Base-by-base conservation (phyloP, 768 basidiomycete species). In the Paxillus involutus region DNA sequence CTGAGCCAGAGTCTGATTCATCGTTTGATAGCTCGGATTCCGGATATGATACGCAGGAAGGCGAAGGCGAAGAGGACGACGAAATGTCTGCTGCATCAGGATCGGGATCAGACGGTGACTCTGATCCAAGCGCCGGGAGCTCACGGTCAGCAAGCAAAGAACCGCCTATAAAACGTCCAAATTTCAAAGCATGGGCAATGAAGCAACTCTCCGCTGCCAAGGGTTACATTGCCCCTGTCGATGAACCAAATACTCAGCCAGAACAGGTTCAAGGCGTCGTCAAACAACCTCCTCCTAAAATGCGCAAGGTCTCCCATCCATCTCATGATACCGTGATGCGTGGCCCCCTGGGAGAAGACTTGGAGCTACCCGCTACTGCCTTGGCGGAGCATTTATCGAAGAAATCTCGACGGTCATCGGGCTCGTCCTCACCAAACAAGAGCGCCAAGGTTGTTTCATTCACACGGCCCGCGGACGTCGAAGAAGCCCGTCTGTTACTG, bases 181-280 rank as follows among this genome's bases (percentile, higher is more conserved):
- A 82, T 7, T 98, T 97, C 80, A 97, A 97, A 67, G 78, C 85
- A 39, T 97, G 95, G 95, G 95, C 94, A 0, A 65, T 85, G 56
- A 81, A 87, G 51, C 94, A 97, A 65, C 77, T 91, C 48, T 84
- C 76, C 47, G 64, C 60, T 4, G 79, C 71, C 17, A 82, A 82
- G 59, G 69, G 67, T 39, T 75, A 80, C 44, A 46, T 61, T 9
- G 45, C 47, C 3, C 53, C 59, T 3, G n/a, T 56, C 26, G 47
- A 58, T 44, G 50, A 59, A 26, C 49, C 53, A 54, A 50, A 57
- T 17, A 26, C 64, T 13, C 53, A 61, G 32, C 40, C 59, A 10
- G 63, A 64, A 47, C 45, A 29, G 8, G 43, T 30, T 14, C 37
- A 42, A 17, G 36, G 53, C 17, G 13, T 26, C 24, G 33, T 64